Percentiles rank a stretch among this genome's conserved stretches.
Conservation (phyloP, 2,329 filamentous ascomycete genomes). For the Claviceps quebecensis region DNA sequence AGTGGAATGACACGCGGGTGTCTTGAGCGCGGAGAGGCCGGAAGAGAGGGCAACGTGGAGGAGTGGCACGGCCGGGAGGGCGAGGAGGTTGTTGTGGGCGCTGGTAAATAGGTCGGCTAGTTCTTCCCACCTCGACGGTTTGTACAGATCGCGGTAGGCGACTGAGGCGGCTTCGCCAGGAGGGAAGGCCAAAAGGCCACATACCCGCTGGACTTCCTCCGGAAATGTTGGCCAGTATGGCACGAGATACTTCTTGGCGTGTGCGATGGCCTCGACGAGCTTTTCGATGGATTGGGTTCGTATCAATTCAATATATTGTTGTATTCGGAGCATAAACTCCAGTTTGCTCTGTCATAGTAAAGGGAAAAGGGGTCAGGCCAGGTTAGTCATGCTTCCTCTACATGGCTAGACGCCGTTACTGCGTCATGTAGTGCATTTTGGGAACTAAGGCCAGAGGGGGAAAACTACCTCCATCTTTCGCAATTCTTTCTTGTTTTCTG, state of each 20-base stretch:
- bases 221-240: slow-evolving; percentile 56
- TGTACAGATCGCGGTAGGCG: slow-evolving; percentile 50
- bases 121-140: slow-evolving; percentile 54
- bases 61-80: slow-evolving; percentile 67
- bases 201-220: slow-evolving; percentile 55
- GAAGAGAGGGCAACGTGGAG: slow-evolving; percentile 84
- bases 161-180: slow-evolving; percentile 30
- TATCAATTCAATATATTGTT: slow-evolving; percentile 90
- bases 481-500: slow-evolving; percentile 82
- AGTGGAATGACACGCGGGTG: slow-evolving; percentile 73
- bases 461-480: slow-evolving; percentile 64
- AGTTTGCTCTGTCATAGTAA: slow-evolving; percentile 49
- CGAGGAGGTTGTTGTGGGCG: slow-evolving; percentile 77
- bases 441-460: background rate
- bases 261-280: slow-evolving; percentile 60
- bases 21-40: slow-evolving; percentile 88
- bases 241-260: slow-evolving; percentile 71
- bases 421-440: background rate
- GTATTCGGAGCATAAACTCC: slow-evolving; percentile 83
- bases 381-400: no score
- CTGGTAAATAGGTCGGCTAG: slow-evolving; percentile 69
- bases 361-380: no score
- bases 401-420: slow-evolving; percentile 1
- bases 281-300: slow-evolving; percentile 50
- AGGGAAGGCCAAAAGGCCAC: slow-evolving; percentile 65